A percentile compares a stretch with the other conserved stretches of the same genome.
Conservation (phyloP, 371 early-diverging fungal species). For the Haplosporangium sp. region DNA sequence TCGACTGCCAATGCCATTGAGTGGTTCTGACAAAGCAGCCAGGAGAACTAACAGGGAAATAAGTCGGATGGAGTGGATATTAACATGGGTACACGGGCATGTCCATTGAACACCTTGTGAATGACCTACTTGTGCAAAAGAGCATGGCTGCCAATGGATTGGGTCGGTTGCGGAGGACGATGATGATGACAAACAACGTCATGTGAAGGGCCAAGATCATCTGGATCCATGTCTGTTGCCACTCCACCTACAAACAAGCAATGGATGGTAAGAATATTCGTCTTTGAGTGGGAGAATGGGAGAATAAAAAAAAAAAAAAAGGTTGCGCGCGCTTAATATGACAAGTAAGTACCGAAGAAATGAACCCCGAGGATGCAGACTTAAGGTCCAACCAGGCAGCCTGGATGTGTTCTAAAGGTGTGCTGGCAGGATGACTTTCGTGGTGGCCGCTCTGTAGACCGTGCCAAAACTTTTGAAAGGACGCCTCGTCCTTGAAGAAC, state of each 20-base stretch:
- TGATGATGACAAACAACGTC: constrained; percentile 27
- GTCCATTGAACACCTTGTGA: no score
- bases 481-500: constrained; percentile 18
- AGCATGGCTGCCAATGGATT: constrained; percentile 34
- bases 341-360: constrained; percentile 22
- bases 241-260: constrained; percentile 29
- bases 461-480: constrained; percentile 50
- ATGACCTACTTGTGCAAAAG: constrained; percentile 37
- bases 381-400: constrained; percentile 36
- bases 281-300: background rate
- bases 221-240: constrained; percentile 54
- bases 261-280: background rate
- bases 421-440: background rate
- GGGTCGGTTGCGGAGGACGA: constrained; percentile 38
- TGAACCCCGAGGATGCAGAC: constrained; percentile 23
- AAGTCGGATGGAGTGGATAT: background rate
- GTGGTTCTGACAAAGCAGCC: constrained; percentile 47
- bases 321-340: background rate
- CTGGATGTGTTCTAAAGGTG: constrained; percentile 21
- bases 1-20: constrained; percentile 41
- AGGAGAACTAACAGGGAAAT: constrained; percentile 20
- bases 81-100: no score
- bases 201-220: constrained; percentile 36
- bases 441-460: constrained; percentile 19
- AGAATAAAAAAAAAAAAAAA: background rate